phyloP scores from a whole-genome alignment of 1,284 basidiomycete species.

The Heliocybe sulcata region DNA sequence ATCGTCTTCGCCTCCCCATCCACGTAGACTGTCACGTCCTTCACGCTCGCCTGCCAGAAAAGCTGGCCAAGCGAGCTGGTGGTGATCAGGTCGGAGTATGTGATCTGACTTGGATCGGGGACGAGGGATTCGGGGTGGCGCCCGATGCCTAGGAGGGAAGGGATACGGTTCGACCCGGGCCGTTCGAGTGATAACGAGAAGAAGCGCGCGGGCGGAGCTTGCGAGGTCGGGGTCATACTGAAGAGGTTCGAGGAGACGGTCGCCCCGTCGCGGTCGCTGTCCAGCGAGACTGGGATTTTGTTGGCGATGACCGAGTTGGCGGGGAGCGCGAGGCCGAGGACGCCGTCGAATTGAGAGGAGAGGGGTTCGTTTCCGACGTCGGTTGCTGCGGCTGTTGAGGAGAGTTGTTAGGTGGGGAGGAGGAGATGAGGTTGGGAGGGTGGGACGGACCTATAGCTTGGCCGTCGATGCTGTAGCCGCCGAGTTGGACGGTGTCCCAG shows the following conservation, averaged over 20 bases:
- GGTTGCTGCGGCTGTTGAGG: conserved; percentile 41
- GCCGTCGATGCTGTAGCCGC: conserved; percentile 47
- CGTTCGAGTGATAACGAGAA: conserved; percentile 60
- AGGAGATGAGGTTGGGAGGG: no score
- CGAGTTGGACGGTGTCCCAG: conserved; percentile 56
- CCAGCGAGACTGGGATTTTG: conserved; percentile 35
- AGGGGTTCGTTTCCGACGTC: conserved; percentile 48
- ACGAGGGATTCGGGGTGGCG: conserved; percentile 48
- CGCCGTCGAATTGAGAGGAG: conserved; percentile 44
- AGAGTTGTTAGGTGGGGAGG: conserved; percentile 3
- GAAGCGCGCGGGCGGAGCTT: conserved; percentile 52
- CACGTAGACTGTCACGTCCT: conserved; percentile 54
- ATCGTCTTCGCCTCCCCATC: conserved; percentile 34
- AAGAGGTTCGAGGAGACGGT: conserved; percentile 59
- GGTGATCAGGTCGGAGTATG: conserved; percentile 39
- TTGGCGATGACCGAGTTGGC: conserved; percentile 52
- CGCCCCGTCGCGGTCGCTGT: conserved; percentile 52
- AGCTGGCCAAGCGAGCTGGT: conserved; percentile 26
- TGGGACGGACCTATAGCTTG: conserved; percentile 59
- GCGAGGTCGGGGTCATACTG: conserved; percentile 42
- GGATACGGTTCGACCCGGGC: conserved; percentile 47
- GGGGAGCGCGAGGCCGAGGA: conserved; percentile 70
- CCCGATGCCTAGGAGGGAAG: conserved; percentile 59
- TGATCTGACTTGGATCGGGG: conserved; percentile 40
- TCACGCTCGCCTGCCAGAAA: conserved; percentile 55